Conservation (phyloP, 2,329 filamentous ascomycete species). For the Davidsoniella eucalypti region DNA sequence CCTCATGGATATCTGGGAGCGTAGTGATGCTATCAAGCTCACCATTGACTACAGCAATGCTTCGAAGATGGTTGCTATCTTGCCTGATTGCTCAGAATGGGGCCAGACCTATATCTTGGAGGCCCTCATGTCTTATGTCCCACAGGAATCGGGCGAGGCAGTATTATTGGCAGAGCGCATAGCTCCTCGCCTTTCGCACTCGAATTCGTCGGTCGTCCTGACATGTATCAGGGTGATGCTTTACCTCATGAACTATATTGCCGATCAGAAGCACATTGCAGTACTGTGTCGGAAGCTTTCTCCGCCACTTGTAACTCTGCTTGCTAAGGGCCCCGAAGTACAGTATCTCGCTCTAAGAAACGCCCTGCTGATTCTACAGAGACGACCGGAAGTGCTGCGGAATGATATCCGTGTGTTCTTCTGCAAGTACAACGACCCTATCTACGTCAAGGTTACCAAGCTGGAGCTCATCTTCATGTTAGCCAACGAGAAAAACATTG, state of each 20-base stretch:
- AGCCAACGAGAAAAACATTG: conserved; percentile 86
- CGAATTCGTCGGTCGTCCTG: conserved; percentile 88
- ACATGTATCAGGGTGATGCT: conserved; percentile 93
- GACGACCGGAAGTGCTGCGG: conserved; percentile 77
- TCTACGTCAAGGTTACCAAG: conserved; percentile 98
- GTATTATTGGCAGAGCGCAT: conserved; percentile 83
- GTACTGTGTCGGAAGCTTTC: conserved; percentile 83
- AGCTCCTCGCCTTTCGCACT: conserved; percentile 86
- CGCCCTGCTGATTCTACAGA: conserved; percentile 81
- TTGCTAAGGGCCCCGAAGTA: conserved; percentile 95
- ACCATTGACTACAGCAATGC: conserved; percentile 96
- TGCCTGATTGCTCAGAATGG: conserved; percentile 97
- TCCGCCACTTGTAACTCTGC: conserved; percentile 79
- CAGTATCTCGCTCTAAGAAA: conserved; percentile 92
- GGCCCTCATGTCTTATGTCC: conserved; percentile 93
- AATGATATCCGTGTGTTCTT: conserved; percentile 99
- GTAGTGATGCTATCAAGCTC: conserved; percentile 91
- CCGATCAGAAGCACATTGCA: conserved; percentile 75
- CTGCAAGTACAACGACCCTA: conserved; percentile 99
- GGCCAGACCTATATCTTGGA: conserved; percentile 97
- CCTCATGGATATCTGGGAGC: conserved; percentile 95
- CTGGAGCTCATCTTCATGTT: conserved; percentile 98
- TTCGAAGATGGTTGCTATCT: conserved; percentile 92
- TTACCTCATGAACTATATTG: conserved; percentile 97
- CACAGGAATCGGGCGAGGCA: conserved; percentile 78